A percentile compares a stretch with the other conserved stretches of the same genome.
Evolutionary conservation across 306 rosid species (phyloP).

Genomic region (Ochetophila trinervis): DNA sequence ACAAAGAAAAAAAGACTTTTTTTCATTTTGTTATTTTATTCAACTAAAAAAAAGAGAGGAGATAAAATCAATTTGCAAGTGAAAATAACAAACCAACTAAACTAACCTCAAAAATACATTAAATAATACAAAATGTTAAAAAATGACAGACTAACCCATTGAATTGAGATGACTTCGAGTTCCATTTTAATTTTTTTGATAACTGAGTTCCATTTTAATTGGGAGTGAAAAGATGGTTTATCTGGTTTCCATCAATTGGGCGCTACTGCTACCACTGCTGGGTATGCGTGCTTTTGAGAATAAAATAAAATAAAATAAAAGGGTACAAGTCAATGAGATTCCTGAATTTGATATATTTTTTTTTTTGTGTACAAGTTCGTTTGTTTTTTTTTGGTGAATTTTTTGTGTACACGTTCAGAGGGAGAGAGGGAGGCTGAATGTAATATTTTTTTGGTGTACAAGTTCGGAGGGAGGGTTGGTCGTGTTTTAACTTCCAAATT

Average conservation of each 20-base stretch:
- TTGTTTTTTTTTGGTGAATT: neutral
- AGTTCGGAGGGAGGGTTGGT: conserved; percentile 12
- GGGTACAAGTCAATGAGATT: conserved; percentile 15
- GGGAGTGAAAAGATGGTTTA: conserved; percentile 1
- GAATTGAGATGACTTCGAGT: neutral
- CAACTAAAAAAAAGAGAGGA: neutral
- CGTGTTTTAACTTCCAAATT: conserved; percentile 7
- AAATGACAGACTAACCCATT: neutral
- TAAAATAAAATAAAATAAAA: neutral
- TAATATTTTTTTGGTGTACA: too few relatives aligned
- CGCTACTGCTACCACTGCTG: neutral
- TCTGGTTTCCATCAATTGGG: conserved; percentile 2
- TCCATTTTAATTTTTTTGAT: neutral
- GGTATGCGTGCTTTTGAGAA: neutral
- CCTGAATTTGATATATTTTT: neutral
- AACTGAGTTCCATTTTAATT: neutral
- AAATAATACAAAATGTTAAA: too few relatives aligned
- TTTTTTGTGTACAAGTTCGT: neutral
- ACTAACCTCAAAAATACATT: too few relatives aligned
- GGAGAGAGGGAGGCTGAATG: conserved; percentile 3
- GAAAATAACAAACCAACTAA: too few relatives aligned
- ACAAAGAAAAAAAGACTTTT: too few relatives aligned
- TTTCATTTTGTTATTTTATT: neutral
- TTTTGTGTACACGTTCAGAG: too few relatives aligned
- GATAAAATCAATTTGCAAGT: too few relatives aligned